Percentiles rank a stretch among this genome's conserved stretches.
These are phyloP conservation scores for Coniochaeta sp. DNA, from an alignment of 2,329 filamentous ascomycete genomes.

Conservation along the genomic window DNA sequence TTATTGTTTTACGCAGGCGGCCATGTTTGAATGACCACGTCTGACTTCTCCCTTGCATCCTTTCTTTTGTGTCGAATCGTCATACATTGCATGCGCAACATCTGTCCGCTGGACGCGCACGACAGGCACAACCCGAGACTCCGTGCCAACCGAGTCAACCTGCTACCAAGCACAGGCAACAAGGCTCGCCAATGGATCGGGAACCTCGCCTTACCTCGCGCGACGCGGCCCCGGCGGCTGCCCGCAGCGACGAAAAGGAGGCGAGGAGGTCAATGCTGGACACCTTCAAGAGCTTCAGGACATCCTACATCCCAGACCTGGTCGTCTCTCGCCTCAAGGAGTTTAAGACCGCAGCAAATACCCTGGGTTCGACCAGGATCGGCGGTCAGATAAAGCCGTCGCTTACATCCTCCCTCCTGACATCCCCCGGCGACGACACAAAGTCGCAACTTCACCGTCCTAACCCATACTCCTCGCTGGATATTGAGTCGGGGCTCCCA, in stretches of 20 bases:
- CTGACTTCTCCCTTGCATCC: background rate
- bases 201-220: background rate
- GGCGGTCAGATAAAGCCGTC: background rate
- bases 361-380: too few relatives aligned
- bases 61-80: background rate
- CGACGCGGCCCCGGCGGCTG: background rate
- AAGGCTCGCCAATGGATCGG: background rate
- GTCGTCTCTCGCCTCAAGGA: background rate
- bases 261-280: background rate
- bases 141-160: background rate
- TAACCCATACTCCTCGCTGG: background rate
- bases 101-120: background rate
- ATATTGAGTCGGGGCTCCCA: too few relatives aligned
- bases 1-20: background rate
- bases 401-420: background rate
- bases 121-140: background rate
- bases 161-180: background rate
- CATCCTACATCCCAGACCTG: background rate
- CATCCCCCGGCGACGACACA: background rate
- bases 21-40: background rate
- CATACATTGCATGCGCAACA: background rate
- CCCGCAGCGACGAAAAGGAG: background rate
- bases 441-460: background rate
- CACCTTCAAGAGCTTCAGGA: background rate
- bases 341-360: background rate